Evolutionary conservation across 129 eudicot genomes (phyloP).

Genomic region (Solidago caesia): DNA sequence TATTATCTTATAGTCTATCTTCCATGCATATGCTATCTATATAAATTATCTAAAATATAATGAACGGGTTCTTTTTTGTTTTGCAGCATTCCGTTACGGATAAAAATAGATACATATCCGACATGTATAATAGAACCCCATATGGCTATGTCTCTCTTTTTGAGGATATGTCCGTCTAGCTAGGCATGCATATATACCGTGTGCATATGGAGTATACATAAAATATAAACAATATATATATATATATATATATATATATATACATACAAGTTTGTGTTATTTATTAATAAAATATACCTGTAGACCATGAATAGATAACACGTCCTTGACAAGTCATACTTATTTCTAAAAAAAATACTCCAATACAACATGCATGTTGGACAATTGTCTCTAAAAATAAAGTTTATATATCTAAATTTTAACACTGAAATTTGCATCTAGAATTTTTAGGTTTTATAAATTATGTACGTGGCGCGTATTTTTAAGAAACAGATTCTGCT

Average conservation of each 20-base stretch:
- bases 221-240: neutral
- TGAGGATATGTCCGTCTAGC: no score
- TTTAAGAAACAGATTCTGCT: neutral
- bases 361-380: constrained; percentile 11
- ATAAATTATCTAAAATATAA: no score
- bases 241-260: no score
- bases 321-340: neutral
- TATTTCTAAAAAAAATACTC: neutral
- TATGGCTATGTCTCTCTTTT: neutral
- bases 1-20: no score
- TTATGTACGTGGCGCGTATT: neutral
- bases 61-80: no score
- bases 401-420: neutral
- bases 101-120: neutral
- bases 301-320: neutral
- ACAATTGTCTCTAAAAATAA: neutral
- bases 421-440: neutral
- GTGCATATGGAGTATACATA: no score
- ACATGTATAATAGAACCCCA: neutral
- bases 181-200: no score
- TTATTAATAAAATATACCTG: neutral
- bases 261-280: neutral
- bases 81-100: no score
- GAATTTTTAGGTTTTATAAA: neutral
- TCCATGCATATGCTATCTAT: no score